phyloP scores from a whole-genome alignment of 2,329 filamentous ascomycete species.

The Clonostachys rhizophaga region DNA sequence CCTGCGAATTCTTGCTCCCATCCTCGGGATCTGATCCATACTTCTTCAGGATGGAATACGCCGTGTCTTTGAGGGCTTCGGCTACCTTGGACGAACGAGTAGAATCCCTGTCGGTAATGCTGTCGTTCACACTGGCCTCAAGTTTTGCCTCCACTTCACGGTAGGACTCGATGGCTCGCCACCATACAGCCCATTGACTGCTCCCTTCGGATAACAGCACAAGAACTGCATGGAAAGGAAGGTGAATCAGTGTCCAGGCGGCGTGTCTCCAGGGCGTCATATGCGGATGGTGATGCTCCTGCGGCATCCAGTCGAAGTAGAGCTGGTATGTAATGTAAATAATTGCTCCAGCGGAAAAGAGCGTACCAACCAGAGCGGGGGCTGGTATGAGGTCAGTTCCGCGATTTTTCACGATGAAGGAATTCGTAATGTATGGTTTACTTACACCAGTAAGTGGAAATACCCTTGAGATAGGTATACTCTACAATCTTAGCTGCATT shows the following conservation, averaged over 20 bases:
- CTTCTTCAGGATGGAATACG: background rate
- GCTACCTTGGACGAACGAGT: background rate
- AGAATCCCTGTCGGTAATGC: background rate
- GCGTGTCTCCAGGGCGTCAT: constrained; percentile 4
- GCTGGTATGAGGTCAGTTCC: too few relatives aligned
- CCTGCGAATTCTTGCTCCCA: background rate
- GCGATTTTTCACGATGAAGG: too few relatives aligned
- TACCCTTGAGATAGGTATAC: too few relatives aligned
- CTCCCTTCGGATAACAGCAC: constrained; percentile 5
- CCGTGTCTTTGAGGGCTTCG: background rate
- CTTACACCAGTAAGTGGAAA: too few relatives aligned
- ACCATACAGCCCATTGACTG: constrained; percentile 5
- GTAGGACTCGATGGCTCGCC: constrained; percentile 4
- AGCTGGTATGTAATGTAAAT: constrained; percentile 3
- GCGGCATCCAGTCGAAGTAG: constrained; percentile 7
- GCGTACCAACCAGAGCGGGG: too few relatives aligned
- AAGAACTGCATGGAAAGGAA: constrained; percentile 4
- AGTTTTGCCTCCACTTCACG: constrained; percentile 1
- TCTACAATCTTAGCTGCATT: constrained; percentile 47
- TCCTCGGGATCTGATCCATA: background rate
- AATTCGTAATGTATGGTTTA: too few relatives aligned
- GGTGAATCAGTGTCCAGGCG: constrained; percentile 4
- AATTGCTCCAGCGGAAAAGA: too few relatives aligned
- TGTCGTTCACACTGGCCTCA: background rate
- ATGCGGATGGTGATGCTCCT: constrained; percentile 3